Evolutionary conservation across 2,329 filamentous ascomycete species (phyloP), one percentile per base, ranked within the genome.

Genomic region (Penicillium sp.): DNA sequence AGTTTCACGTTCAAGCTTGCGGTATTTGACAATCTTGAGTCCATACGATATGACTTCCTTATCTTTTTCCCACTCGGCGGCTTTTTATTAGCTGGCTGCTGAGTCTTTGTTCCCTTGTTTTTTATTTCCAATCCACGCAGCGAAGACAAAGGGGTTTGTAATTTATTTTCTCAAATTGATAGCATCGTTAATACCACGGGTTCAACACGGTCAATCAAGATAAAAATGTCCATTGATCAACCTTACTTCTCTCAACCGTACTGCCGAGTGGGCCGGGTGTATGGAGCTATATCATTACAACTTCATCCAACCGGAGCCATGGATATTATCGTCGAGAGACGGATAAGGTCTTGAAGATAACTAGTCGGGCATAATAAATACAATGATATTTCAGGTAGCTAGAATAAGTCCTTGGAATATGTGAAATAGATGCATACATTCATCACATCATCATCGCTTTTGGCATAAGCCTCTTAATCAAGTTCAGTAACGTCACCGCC

Each of bases 401-500:
- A 36, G 11, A 31, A 36, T 5, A 43, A 34, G 24, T 42, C 40
- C 43, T 36, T 16, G n/a, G 11, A 42, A 14, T n/a, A 47, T 22
- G 11, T 53, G 21, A 52, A 40, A 40, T 27, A 49, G 38, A 49
- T 45, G 49, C 44, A 49, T 47, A 43, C 40, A 31, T 54, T 47
- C 49, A 55, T 43, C 43, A 48, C 31, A 49, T 48, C 18, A 40
- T 36, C 29, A 27, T 53, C 42, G 32, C 39, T 47, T 36, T 48
- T 22, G 9, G 29, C 16, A 54, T 52, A 5, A 6, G 6, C 21
- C 52, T 16, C 42, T 67, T 56, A 73, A 53, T 73, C 68, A 55
- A 73, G 55, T 43, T 73, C 69, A 22, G 68, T 68, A 75, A 80
- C 67, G 65, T 83, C 67, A 71, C 77, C 63, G 70, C 82, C 74